Percentiles rank a stretch among this genome's conserved stretches.
Evolutionary conservation across 208 protist species (phyloP).

Genomic region (Acanthamoeba royreba): DNA sequence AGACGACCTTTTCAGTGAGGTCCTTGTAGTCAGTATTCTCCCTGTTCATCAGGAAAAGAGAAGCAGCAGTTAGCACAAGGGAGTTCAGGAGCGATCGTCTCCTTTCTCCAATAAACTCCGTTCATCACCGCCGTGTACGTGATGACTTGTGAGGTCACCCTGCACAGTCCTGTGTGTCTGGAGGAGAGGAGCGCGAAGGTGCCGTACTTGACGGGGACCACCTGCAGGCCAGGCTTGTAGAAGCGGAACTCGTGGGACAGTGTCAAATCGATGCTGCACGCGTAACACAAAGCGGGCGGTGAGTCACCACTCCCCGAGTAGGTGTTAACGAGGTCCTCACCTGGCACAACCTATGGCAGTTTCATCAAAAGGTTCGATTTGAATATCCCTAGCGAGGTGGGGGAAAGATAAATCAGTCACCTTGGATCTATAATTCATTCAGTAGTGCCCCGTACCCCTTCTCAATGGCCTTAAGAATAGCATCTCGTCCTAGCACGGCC

Average conservation of each 20-base stretch:
- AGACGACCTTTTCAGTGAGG: constrained; percentile 40
- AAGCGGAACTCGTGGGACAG: constrained; percentile 30
- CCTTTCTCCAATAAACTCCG: too few species aligned
- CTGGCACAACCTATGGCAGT: constrained; percentile 25
- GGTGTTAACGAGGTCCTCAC: not conserved
- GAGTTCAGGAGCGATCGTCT: too few species aligned
- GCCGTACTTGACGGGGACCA: not conserved
- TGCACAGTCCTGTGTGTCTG: too few species aligned
- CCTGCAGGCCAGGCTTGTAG: not conserved
- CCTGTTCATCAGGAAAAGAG: not conserved
- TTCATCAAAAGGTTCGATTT: constrained; percentile 30
- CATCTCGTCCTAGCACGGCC: not conserved
- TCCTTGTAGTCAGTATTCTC: constrained; percentile 55
- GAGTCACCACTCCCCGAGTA: not conserved
- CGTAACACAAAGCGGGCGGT: too few species aligned
- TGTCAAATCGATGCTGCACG: constrained; percentile 34
- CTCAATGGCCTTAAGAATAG: not conserved
- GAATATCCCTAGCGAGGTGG: constrained; percentile 9
- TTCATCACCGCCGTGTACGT: too few species aligned
- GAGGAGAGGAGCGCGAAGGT: too few species aligned
- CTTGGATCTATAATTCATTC: not conserved
- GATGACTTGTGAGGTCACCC: too few species aligned
- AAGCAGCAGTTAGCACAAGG: too few species aligned
- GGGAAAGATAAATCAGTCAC: too few species aligned
- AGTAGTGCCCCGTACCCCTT: not conserved